Evolutionary conservation across 768 basidiomycete species (phyloP), one percentile per base, ranked within the genome.

Genomic region (Kwoniella dendrophila): DNA sequence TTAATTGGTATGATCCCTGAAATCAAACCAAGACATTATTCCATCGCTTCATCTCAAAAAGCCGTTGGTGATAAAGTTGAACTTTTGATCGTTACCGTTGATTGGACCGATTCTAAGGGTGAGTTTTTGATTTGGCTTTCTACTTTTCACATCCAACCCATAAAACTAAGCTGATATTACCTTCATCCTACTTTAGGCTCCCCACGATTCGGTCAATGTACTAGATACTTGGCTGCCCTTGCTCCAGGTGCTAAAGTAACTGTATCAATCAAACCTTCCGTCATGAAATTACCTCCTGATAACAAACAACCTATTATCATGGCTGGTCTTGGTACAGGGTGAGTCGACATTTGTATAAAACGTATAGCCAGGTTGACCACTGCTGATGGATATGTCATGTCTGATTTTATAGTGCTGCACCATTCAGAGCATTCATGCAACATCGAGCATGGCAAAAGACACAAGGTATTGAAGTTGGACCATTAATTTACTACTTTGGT

Each of bases 351-450:
- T n/a, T n/a, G 18, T 8, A 32, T 14, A 24, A 20, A 20, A 16
- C 30, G 34, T 45, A 38, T 26, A 8, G 20, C 33, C 24, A 14
- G 14, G 30, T 33, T 44, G n/a, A n/a, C 18, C 29, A 4, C 50
- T 20, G 51, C 34, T 43, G 36, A 30, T 14, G 24, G 22, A 10
- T n/a, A 54, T n/a, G 24, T n/a, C 26, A 48, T 49, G 6, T 14
- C 38, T 43, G n/a, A 18, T 16, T 16, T 24, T 33, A 24, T 45
- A 75, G 78, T 58, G 96, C 93, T 8, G 96, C 96, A 11, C 96
- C 96, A 24, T 99, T 99, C 89, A 91, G 96, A 60, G 96, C 96
- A 6, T 99, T 98, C 85, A 86, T 97, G 63, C 96, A 99, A 78
- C 87, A 99, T 80, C 88, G 95, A 59, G 92, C 92, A 6, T 86